phyloP scores from a whole-genome alignment of 2,329 filamentous ascomycete genomes.

The Pseudogymnoascus sp. region DNA sequence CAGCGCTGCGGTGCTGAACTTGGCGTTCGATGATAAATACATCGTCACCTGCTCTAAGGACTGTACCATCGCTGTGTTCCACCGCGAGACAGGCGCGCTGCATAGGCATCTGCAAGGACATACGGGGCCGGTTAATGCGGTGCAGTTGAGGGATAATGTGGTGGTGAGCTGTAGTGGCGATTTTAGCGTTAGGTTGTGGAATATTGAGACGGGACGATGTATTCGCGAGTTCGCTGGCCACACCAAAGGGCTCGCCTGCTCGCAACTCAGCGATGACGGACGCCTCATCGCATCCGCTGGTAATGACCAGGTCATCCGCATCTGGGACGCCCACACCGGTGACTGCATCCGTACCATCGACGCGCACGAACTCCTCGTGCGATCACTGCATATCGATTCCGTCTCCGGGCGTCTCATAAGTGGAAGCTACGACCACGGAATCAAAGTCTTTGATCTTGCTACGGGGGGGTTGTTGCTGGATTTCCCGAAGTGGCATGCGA shows the following conservation, averaged over 20 bases:
- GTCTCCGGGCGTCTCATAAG: slow-evolving; percentile 80
- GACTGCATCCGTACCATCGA: slow-evolving; percentile 71
- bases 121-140: slow-evolving; percentile 86
- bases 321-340: slow-evolving; percentile 90
- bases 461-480: slow-evolving; percentile 70
- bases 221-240: slow-evolving; percentile 87
- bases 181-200: slow-evolving; percentile 90
- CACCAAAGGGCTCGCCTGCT: slow-evolving; percentile 88
- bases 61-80: slow-evolving; percentile 88
- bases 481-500: slow-evolving; percentile 90
- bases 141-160: slow-evolving; percentile 87
- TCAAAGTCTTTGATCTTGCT: slow-evolving; percentile 87
- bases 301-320: slow-evolving; percentile 90
- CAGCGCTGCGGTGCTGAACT: slow-evolving; percentile 81
- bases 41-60: slow-evolving; percentile 98
- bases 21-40: slow-evolving; percentile 84
- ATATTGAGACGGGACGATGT: slow-evolving; percentile 77
- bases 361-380: slow-evolving; percentile 79
- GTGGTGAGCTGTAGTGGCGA: slow-evolving; percentile 92
- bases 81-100: slow-evolving; percentile 67
- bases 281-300: slow-evolving; percentile 87
- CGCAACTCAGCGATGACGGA: slow-evolving; percentile 94
- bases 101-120: slow-evolving; percentile 78
- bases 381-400: slow-evolving; percentile 84
- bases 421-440: slow-evolving; percentile 89